Percentiles rank a stretch among this genome's conserved stretches.
These are phyloP conservation scores for Umbilicus rupestris DNA, from an alignment of 164 flowering plant species.

Conservation along the genomic window DNA sequence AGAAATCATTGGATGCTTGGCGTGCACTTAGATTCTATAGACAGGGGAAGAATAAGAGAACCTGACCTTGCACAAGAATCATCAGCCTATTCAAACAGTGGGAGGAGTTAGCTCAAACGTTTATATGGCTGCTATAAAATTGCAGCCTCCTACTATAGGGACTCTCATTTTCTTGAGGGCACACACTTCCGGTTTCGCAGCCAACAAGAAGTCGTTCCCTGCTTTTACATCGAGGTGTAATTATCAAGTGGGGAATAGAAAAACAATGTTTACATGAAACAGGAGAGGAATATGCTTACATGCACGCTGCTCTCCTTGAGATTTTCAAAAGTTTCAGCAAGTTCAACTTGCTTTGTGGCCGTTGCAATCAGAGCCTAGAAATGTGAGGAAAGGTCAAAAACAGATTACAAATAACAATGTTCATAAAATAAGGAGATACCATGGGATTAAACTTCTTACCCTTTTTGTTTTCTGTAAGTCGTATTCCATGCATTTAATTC, in stretches of 20 bases:
- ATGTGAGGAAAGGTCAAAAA: not conserved
- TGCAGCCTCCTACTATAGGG: not conserved
- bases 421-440: not conserved
- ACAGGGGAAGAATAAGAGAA: not conserved
- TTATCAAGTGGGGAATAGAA: not conserved
- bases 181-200: conserved; percentile 18
- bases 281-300: conserved; percentile 29
- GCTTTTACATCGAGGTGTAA: conserved; percentile 7
- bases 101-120: not conserved
- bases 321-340: conserved; percentile 64
- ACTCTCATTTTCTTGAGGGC: conserved; percentile 20
- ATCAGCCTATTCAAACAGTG: not conserved
- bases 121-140: not conserved
- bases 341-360: conserved; percentile 74
- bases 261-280: not conserved
- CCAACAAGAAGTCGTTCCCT: conserved; percentile 43
- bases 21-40: not conserved
- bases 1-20: not conserved
- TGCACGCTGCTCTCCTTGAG: conserved; percentile 32
- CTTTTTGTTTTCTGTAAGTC: conserved; percentile 80
- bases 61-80: not conserved
- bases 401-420: not conserved
- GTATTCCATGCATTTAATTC: conserved; percentile 71
- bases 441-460: conserved; percentile 25
- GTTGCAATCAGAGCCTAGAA: conserved; percentile 61